Percentiles rank a stretch among this genome's conserved stretches.
Evolutionary conservation across 2,329 filamentous ascomycete genomes (phyloP).

Genomic region (Purpureocillium lavendulum): DNA sequence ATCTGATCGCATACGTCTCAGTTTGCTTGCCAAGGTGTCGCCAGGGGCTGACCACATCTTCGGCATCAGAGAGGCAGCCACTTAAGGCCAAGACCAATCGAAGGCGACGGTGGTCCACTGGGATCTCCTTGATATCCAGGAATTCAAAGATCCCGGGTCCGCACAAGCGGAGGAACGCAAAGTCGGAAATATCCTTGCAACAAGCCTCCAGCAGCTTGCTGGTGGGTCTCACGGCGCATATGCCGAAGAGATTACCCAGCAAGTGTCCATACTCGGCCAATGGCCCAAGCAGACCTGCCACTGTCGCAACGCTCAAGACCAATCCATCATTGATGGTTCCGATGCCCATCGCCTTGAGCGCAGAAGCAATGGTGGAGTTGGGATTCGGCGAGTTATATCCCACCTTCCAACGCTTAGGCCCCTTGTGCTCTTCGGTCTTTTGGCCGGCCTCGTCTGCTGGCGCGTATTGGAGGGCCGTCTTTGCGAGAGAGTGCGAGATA

Average conservation of each 20-base stretch:
- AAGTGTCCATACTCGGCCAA: constrained; percentile 72
- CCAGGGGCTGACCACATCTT: constrained; percentile 68
- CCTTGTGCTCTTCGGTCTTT: constrained; percentile 52
- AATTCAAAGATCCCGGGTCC: constrained; percentile 30
- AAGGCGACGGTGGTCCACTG: constrained; percentile 56
- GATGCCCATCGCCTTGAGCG: constrained; percentile 69
- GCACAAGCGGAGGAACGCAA: constrained; percentile 72
- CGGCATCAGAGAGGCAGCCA: constrained; percentile 70
- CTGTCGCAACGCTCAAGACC: constrained; percentile 64
- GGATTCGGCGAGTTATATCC: constrained; percentile 44
- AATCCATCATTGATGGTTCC: constrained; percentile 71
- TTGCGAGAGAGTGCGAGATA: constrained; percentile 65
- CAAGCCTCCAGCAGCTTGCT: constrained; percentile 86
- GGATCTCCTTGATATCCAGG: constrained; percentile 40
- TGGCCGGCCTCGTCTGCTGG: constrained; percentile 19
- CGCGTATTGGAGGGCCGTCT: constrained; percentile 51
- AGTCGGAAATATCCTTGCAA: constrained; percentile 77
- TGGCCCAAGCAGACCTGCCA: constrained; percentile 70
- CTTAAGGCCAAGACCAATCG: constrained; percentile 76
- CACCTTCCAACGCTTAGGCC: constrained; percentile 64
- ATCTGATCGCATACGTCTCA: constrained; percentile 77
- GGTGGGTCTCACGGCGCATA: constrained; percentile 79
- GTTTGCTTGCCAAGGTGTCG: constrained; percentile 60
- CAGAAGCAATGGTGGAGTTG: constrained; percentile 61
- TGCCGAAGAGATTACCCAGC: constrained; percentile 81